phyloP scores from a whole-genome alignment of 805 yeast genomes.

The Wickerhamomyces tratensis region DNA sequence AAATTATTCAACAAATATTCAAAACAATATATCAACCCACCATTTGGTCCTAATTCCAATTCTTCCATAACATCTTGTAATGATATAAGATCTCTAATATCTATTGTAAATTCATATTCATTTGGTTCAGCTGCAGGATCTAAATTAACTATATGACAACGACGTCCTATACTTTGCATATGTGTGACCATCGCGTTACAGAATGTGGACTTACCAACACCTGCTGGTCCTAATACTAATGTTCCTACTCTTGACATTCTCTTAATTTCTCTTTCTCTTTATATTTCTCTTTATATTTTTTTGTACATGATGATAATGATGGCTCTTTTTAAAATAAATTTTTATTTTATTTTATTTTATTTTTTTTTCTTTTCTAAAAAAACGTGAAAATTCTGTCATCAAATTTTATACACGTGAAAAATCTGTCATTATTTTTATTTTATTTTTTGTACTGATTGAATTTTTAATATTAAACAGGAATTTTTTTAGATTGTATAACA shows the following conservation, averaged over 20 bases:
- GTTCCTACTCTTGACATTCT: constrained; percentile 92
- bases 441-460: too few relatives aligned
- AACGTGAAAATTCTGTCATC: too few relatives aligned
- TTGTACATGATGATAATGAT: constrained; percentile 2
- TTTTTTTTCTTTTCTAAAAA: too few relatives aligned
- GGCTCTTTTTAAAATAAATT: too few relatives aligned
- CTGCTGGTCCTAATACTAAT: constrained; percentile 93
- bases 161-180: constrained; percentile 83
- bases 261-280: too few relatives aligned
- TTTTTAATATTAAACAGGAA: too few relatives aligned
- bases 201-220: constrained; percentile 87
- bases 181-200: constrained; percentile 81
- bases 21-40: constrained; percentile 87
- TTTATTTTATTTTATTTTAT: too few relatives aligned
- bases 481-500: too few relatives aligned
- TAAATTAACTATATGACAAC: constrained; percentile 89
- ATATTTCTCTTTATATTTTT: neutral
- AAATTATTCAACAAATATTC: constrained; percentile 82
- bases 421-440: too few relatives aligned
- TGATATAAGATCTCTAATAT: constrained; percentile 83
- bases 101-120: constrained; percentile 86
- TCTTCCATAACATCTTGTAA: constrained; percentile 95
- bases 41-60: constrained; percentile 88
- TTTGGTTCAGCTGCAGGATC: constrained; percentile 97
- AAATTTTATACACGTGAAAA: too few relatives aligned